Base-by-base conservation (phyloP, 345 rosid genomes). In the Eucalyptus erythrocorys region DNA sequence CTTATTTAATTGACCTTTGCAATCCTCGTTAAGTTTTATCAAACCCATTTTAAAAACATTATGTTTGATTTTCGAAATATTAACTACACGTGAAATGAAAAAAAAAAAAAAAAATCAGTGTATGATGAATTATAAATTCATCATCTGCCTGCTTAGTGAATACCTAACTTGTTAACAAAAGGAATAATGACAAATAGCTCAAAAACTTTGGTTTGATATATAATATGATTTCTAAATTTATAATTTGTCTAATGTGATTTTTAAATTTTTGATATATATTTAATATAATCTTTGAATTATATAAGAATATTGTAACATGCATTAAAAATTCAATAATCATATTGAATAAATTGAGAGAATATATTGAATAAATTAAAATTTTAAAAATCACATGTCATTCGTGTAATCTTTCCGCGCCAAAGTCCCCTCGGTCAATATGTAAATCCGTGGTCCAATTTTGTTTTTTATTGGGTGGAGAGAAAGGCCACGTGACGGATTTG, bases 141-240 rank as follows among this genome's bases (percentile, higher is more conserved):
- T n/a, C 5, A 8, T 64, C 10, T 14, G 5, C 32, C 2, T 30
- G 17, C 71, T 30, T 14, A 14, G 34, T n/a, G 71, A 61, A 61
- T 61, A 61, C 37, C 19, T 64, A 64, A 64, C 19, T n/a, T 4
- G 19, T 64, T 30, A 6, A 64, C 2, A 59, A 59, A 59, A 27
- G 13, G 16, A 13, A 59, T 11, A 59, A 59, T 26, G 59, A 55
- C 9, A 55, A 53, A 55, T 55, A 55, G 59, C 5, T 55, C 59
- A 22, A 17, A 9, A 55, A 55, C 1, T 53, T 8, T 55, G 5
- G 2, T 27, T 55, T 21, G 27, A 9, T 22, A 22, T 55, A 9
- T 0, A 55, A 22, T 55, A 9, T 55, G 5, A 55, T 24, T 22
- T 24, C 0, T 53, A 2, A 53, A 53, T 0, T 53, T 53, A 3